phyloP scores from a whole-genome alignment of 768 basidiomycete species.

The Rhodotorula kratochvilovae region DNA sequence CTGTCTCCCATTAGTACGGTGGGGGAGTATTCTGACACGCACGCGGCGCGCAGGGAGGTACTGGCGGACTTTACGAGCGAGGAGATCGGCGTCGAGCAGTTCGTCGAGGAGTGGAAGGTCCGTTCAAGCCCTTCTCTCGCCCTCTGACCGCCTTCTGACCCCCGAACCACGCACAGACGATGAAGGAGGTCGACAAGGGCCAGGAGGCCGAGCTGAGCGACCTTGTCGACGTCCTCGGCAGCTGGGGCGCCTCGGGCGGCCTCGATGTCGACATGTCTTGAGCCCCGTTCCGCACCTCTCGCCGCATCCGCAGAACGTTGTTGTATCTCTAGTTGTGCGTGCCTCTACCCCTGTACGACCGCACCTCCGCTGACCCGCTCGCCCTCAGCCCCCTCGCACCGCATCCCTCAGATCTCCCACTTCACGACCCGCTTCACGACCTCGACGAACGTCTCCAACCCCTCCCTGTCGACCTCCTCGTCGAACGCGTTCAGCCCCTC shows the following conservation, averaged over 20 bases:
- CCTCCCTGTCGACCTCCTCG: slow-evolving; percentile 64
- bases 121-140: background rate
- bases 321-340: background rate
- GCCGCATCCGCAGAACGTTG: too few species aligned
- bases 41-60: slow-evolving; percentile 18
- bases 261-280: slow-evolving; percentile 32
- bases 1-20: background rate
- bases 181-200: slow-evolving; percentile 40
- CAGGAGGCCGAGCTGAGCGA: slow-evolving; percentile 38
- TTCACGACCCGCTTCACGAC: slow-evolving; percentile 21
- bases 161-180: background rate
- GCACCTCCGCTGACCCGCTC: background rate
- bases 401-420: slow-evolving; percentile 25
- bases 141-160: background rate
- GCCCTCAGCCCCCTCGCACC: background rate
- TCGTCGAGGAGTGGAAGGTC: slow-evolving; percentile 35
- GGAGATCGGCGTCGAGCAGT: slow-evolving; percentile 31
- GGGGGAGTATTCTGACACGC: background rate
- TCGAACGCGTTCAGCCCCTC: slow-evolving; percentile 66
- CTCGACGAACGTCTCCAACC: slow-evolving; percentile 65
- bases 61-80: slow-evolving; percentile 40
- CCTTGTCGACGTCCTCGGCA: slow-evolving; percentile 35
- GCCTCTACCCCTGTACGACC: background rate
- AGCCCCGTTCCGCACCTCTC: background rate
- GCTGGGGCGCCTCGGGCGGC: slow-evolving; percentile 28